Conservation (phyloP, 1,284 basidiomycete genomes). For the Gymnopus androsaceus region DNA sequence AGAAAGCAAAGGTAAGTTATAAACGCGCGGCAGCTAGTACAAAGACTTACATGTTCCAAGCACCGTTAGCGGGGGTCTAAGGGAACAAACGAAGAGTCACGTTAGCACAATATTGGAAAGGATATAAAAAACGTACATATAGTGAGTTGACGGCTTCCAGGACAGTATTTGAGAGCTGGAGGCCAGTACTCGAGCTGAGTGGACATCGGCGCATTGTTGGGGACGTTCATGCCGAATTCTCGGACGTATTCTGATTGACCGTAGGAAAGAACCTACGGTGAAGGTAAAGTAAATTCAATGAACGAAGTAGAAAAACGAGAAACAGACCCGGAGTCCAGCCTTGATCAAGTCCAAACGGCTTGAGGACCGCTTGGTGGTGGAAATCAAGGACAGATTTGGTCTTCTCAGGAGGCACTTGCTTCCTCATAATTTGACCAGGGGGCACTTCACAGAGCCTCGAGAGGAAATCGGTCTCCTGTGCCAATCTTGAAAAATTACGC, state of each 20-base stretch:
- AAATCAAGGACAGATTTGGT: conserved; percentile 69
- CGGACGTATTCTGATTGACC: conserved; percentile 74
- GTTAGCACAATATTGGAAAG: not conserved
- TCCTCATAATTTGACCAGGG: conserved; percentile 73
- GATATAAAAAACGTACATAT: not conserved
- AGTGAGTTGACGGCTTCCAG: conserved; percentile 33
- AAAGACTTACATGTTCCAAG: conserved; percentile 9
- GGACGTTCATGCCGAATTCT: conserved; percentile 65
- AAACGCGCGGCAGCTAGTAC: no score
- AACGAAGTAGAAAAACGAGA: conserved; percentile 1
- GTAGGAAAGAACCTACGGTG: conserved; percentile 66
- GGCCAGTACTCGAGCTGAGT: conserved; percentile 10
- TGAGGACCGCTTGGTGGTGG: conserved; percentile 64
- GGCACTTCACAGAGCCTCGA: conserved; percentile 69
- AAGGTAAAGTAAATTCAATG: not conserved
- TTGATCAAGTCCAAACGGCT: conserved; percentile 63
- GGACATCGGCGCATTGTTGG: conserved; percentile 41
- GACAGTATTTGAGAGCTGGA: conserved; percentile 54
- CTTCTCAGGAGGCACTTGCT: conserved; percentile 69
- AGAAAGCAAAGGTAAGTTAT: no score
- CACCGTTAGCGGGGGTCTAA: conserved; percentile 1
- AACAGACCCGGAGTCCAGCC: conserved; percentile 55
- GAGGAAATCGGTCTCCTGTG: conserved; percentile 65
- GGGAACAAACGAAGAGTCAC: not conserved
- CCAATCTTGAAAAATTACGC: conserved; percentile 57